Percentiles rank a stretch among this genome's conserved stretches.
Conservation (phyloP, 2,329 filamentous ascomycete species). For the Paecilomyces variotii region DNA sequence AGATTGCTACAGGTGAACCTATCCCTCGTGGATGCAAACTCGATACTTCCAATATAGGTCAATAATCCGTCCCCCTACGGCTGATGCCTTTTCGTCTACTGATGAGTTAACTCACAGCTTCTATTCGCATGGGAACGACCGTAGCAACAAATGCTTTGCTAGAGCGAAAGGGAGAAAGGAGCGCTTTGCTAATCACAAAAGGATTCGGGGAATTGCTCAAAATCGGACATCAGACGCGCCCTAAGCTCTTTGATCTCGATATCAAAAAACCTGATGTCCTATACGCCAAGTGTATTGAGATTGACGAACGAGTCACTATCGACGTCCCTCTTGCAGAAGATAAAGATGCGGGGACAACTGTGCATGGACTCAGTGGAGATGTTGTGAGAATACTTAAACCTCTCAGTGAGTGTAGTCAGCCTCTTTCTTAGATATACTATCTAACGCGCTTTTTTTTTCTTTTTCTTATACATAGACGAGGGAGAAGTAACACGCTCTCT, state of each 20-base stretch:
- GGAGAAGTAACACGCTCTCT: slow-evolving; percentile 57
- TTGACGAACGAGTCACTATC: slow-evolving; percentile 82
- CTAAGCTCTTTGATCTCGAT: slow-evolving; percentile 83
- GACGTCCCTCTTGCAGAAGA: slow-evolving; percentile 83
- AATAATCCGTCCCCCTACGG: neutral
- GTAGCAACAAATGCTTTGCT: slow-evolving; percentile 77
- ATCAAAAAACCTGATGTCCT: slow-evolving; percentile 82
- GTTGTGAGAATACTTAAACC: slow-evolving; percentile 44
- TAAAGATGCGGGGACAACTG: slow-evolving; percentile 55
- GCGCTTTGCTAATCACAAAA: slow-evolving; percentile 77
- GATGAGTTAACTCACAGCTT: neutral
- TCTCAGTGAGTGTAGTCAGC: slow-evolving; percentile 68
- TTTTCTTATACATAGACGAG: slow-evolving; percentile 48
- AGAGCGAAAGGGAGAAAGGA: slow-evolving; percentile 39
- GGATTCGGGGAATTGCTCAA: slow-evolving; percentile 82
- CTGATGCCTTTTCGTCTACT: neutral
- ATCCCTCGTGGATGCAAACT: slow-evolving; percentile 22
- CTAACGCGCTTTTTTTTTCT: slow-evolving; percentile 40
- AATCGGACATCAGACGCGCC: slow-evolving; percentile 85
- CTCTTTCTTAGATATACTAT: slow-evolving; percentile 56
- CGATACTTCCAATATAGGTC: slow-evolving; percentile 2
- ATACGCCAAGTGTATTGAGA: slow-evolving; percentile 74
- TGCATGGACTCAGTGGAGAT: slow-evolving; percentile 30
- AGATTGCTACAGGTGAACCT: slow-evolving; percentile 27
- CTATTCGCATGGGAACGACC: slow-evolving; percentile 82